phyloP scores from a whole-genome alignment of 768 basidiomycete species.

The Suillus sp. region DNA sequence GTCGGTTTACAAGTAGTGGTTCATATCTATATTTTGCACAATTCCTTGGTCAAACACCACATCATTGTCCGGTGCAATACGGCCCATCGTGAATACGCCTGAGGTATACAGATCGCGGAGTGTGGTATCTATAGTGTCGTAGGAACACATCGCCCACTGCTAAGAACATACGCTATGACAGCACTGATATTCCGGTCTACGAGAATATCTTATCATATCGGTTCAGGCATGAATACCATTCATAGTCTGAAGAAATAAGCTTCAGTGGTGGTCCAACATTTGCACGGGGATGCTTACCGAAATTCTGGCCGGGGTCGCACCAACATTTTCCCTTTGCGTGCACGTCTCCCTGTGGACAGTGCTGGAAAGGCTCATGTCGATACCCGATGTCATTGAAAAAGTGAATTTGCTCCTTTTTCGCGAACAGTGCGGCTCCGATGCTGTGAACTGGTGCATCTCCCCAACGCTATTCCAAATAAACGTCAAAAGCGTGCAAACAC shows the following conservation, averaged over 20 bases:
- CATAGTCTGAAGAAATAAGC: constrained; percentile 53
- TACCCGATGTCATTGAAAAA: constrained; percentile 89
- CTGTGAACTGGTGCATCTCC: constrained; percentile 89
- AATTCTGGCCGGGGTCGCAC: constrained; percentile 70
- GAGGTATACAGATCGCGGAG: neutral
- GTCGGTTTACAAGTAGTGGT: too few species aligned
- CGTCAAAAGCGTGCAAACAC: constrained; percentile 1
- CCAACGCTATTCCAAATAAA: constrained; percentile 53
- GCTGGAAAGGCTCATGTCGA: constrained; percentile 77
- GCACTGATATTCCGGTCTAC: constrained; percentile 6
- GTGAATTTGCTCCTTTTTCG: constrained; percentile 72
- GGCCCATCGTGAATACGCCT: neutral
- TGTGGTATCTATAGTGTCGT: constrained; percentile 1
- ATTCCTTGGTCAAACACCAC: constrained; percentile 38
- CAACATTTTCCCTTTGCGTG: constrained; percentile 67
- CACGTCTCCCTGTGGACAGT: constrained; percentile 61
- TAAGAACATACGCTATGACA: neutral
- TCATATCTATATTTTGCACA: constrained; percentile 73
- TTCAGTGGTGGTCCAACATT: constrained; percentile 8
- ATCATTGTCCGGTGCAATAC: neutral
- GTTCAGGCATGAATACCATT: constrained; percentile 88
- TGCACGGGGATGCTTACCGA: constrained; percentile 47
- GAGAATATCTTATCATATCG: constrained; percentile 68
- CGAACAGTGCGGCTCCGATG: constrained; percentile 78
- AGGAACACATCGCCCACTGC: neutral